Percentiles rank a stretch among this genome's conserved stretches.
Evolutionary conservation across 805 yeast species (phyloP).

Genomic region (Kodamaea laetipori): DNA sequence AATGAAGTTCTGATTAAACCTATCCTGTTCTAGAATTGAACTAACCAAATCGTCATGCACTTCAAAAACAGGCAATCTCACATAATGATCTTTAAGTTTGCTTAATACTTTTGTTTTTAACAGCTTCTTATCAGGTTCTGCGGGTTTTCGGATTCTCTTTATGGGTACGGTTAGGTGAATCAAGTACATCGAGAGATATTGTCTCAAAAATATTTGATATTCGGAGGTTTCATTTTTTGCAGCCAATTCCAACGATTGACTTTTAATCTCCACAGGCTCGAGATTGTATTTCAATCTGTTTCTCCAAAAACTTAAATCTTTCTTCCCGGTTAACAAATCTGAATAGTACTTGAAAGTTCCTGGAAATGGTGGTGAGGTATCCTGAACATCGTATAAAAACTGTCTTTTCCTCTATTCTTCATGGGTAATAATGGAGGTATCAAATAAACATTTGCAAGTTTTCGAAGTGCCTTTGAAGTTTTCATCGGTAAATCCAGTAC

Average conservation of each 20-base stretch:
- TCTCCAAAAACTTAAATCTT: neutral
- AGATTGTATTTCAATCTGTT: too few relatives aligned
- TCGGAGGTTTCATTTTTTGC: neutral
- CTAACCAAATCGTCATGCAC: too few relatives aligned
- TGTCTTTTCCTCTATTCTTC: slow-evolving; percentile 1
- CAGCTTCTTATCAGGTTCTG: too few relatives aligned
- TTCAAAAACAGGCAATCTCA: too few relatives aligned
- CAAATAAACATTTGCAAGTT: neutral
- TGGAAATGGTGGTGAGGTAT: slow-evolving; percentile 2
- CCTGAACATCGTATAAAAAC: too few relatives aligned
- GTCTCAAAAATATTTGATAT: slow-evolving; percentile 8
- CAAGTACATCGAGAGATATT: slow-evolving; percentile 14
- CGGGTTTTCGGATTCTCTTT: too few relatives aligned
- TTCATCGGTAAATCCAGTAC: slow-evolving; percentile 18
- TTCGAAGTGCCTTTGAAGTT: slow-evolving; percentile 7
- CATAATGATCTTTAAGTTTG: too few relatives aligned
- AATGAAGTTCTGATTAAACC: too few relatives aligned
- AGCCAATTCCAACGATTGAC: neutral
- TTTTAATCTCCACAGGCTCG: too few relatives aligned
- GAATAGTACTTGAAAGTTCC: slow-evolving; percentile 13
- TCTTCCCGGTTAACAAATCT: slow-evolving; percentile 7
- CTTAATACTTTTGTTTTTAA: too few relatives aligned
- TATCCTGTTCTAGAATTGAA: too few relatives aligned
- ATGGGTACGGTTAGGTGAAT: slow-evolving; percentile 14
- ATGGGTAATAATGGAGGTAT: neutral